Percentiles rank a stretch among this genome's conserved stretches.
Evolutionary conservation across 73 alveolate genomes (phyloP).

Genomic region (Paramecium octaurelia): DNA sequence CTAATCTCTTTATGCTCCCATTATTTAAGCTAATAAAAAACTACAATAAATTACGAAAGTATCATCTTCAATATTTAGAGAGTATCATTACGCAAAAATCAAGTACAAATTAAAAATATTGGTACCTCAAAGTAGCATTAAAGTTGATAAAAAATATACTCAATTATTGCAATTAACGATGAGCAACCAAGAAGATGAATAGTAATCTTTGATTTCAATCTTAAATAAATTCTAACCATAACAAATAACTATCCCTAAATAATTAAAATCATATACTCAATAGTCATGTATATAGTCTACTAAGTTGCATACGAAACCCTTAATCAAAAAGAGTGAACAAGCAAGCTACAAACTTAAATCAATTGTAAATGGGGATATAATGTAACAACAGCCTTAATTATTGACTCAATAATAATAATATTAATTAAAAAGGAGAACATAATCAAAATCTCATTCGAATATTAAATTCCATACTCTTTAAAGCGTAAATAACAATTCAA

Average conservation of each 20-base stretch:
- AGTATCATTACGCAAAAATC: background rate
- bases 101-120: background rate
- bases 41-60: constrained; percentile 11
- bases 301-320: background rate
- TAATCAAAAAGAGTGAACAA: background rate
- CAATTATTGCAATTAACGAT: background rate
- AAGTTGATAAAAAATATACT: background rate
- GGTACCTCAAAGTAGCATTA: background rate
- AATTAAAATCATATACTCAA: background rate
- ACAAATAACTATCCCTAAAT: background rate
- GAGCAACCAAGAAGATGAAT: background rate
- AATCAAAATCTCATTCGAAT: background rate
- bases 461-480: background rate
- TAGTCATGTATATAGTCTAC: background rate
- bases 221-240: background rate
- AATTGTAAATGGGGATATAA: background rate
- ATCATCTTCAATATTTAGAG: constrained; percentile 8
- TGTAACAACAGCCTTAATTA: background rate
- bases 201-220: background rate
- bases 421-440: background rate
- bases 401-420: background rate
- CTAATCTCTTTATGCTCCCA: constrained; percentile 8
- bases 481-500: background rate
- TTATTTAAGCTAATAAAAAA: background rate
- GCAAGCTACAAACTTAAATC: background rate